These are phyloP conservation scores for Copromyces sp. DNA, from an alignment of 495 filamentous ascomycete genomes.

Conservation along the genomic window DNA sequence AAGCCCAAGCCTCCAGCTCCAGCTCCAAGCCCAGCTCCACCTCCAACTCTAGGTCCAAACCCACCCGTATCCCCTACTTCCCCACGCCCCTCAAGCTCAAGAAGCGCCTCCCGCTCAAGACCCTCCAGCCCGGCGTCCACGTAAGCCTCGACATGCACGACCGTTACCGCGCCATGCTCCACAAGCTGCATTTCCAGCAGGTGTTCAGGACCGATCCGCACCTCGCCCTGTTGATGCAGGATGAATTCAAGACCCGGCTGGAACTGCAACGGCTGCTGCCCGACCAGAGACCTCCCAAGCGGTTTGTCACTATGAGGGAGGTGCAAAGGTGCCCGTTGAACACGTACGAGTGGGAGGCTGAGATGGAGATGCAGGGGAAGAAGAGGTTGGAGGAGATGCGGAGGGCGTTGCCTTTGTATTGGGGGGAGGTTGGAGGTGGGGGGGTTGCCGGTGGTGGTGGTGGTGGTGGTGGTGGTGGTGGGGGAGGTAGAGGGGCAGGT, in stretches of 20 bases:
- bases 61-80: not conserved
- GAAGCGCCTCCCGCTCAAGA: too few species aligned
- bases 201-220: not conserved
- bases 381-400: not conserved
- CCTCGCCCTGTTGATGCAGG: not conserved
- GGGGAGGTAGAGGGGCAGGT: too few species aligned
- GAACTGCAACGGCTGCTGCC: not conserved
- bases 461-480: not conserved
- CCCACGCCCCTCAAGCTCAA: not conserved
- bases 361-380: not conserved
- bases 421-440: too few species aligned
- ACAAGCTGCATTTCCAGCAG: not conserved
- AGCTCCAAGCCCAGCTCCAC: not conserved
- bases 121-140: not conserved
- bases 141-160: not conserved
- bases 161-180: not conserved
- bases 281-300: rapidly evolving
- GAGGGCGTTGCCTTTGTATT: too few species aligned
- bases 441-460: not conserved
- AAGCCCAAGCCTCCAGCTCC: not conserved
- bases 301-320: not conserved
- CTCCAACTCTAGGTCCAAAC: too few species aligned
- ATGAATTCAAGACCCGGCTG: not conserved
- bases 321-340: not conserved
- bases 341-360: not conserved